Evolutionary conservation across 2,329 filamentous ascomycete species (phyloP), one percentile per base, ranked within the genome.

Genomic region (Boeremia lycopersici): DNA sequence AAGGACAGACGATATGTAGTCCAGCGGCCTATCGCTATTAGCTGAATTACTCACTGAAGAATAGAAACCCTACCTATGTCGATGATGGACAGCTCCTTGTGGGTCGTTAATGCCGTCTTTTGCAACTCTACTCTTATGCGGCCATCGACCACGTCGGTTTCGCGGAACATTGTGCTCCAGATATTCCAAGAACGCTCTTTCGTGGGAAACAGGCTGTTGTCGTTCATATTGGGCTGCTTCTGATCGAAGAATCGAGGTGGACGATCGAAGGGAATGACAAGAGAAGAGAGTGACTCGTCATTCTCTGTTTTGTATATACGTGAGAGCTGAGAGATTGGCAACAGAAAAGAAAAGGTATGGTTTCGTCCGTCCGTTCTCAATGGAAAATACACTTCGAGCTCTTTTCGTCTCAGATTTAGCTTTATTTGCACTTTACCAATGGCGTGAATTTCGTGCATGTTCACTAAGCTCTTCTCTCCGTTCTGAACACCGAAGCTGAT

Each of bases 401-500:
- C 74, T 53, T 78, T 78, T 4, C 72, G 71, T 30, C 67, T 70
- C 31, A 83, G 53, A 48, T 83, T 76, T 5, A 83, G 61, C 9
- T 70, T 66, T 40, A 82, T 51, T 13, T 67, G 65, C 3, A 79
- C 60, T 2, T 60, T 41, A 4, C 63, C 61, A 5, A 56, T 35
- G 3, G 70, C 48, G 12, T 62, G 57, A 6, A 79, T 64, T 1
- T 77, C 81, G 47, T 81, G 82, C 80, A 90, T 84, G 8, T 79
- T 72, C 68, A 87, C 82, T 80, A 92, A 85, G 0, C 78, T 77
- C 2, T 74, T 76, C 4, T 83, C 79, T 1, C 79, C 74, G 1
- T 81, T 63, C 74, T 86, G 79, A 35, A 85, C 77, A 0, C 90
- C 89, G 61, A 92, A 88, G 15, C 85, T 81, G 1, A 92, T 65